Evolutionary conservation across 306 rosid genomes (phyloP).

Genomic region (Parietaria judaica): DNA sequence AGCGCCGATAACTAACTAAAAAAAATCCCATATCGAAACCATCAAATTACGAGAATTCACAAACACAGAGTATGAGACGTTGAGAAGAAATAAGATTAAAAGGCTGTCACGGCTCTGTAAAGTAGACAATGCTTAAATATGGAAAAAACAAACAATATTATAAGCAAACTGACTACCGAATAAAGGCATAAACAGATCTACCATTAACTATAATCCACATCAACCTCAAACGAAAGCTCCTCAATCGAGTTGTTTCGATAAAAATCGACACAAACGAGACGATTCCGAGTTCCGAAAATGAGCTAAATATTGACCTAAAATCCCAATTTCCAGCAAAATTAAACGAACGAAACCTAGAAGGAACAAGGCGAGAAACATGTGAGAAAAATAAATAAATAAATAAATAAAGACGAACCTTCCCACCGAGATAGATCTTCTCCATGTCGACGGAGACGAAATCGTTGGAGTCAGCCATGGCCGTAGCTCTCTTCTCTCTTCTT

Average conservation of each 20-base stretch:
- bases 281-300: neutral
- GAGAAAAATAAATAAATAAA: neutral
- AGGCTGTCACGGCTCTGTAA: too few species aligned
- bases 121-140: neutral
- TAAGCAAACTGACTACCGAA: neutral
- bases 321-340: neutral
- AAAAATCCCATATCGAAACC: too few species aligned
- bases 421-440: constrained; percentile 95
- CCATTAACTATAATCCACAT: neutral
- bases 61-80: too few species aligned
- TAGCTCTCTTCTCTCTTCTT: constrained; percentile 18
- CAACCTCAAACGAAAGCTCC: neutral
- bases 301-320: neutral
- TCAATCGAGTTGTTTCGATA: neutral
- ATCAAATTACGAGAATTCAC: too few species aligned
- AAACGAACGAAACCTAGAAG: neutral
- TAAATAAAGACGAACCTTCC: constrained; percentile 46
- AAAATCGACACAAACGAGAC: neutral
- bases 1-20: too few species aligned
- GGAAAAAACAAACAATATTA: neutral
- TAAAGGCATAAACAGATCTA: constrained; percentile 15
- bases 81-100: too few species aligned
- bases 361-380: neutral
- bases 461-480: constrained; percentile 63
- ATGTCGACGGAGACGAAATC: constrained; percentile 65